Conservation (phyloP, 805 yeast species). For the Ascoidea asiatica region DNA sequence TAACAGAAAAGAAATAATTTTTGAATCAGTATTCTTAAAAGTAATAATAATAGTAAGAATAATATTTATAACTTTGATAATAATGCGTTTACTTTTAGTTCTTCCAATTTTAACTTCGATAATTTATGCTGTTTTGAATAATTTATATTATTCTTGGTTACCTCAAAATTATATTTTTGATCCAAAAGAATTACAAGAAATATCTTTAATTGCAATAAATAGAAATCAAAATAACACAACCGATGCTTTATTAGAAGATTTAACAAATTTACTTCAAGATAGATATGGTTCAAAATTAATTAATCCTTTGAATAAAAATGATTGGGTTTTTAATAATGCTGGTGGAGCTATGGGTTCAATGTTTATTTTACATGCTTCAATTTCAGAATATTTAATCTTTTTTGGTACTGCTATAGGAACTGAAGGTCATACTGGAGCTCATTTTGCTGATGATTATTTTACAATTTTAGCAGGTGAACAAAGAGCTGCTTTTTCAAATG, state of each 20-base stretch:
- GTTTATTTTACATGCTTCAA: slow-evolving; percentile 90
- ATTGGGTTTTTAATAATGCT: slow-evolving; percentile 95
- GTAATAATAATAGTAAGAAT: no score
- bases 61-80: no score
- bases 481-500: slow-evolving; percentile 54
- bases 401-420: slow-evolving; percentile 92
- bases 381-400: slow-evolving; percentile 83
- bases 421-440: slow-evolving; percentile 93
- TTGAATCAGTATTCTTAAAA: no score
- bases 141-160: slow-evolving; percentile 45
- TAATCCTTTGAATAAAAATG: slow-evolving; percentile 59
- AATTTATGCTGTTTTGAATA: slow-evolving; percentile 22
- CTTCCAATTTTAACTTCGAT: slow-evolving; percentile 15
- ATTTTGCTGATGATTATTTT: slow-evolving; percentile 95
- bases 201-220: slow-evolving; percentile 42
- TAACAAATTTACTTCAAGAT: slow-evolving; percentile 42
- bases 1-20: no score
- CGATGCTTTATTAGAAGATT: slow-evolving; percentile 45
- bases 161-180: slow-evolving; percentile 67
- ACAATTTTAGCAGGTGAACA: slow-evolving; percentile 77
- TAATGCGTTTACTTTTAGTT: neutral
- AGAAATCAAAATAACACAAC: slow-evolving; percentile 44
- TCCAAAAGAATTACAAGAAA: slow-evolving; percentile 37
- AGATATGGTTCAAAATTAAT: slow-evolving; percentile 63
- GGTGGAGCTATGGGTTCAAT: slow-evolving; percentile 98